A percentile compares a stretch with the other conserved stretches of the same genome.
Conservation (phyloP, 345 rosid genomes). For the Ceriops tagal region DNA sequence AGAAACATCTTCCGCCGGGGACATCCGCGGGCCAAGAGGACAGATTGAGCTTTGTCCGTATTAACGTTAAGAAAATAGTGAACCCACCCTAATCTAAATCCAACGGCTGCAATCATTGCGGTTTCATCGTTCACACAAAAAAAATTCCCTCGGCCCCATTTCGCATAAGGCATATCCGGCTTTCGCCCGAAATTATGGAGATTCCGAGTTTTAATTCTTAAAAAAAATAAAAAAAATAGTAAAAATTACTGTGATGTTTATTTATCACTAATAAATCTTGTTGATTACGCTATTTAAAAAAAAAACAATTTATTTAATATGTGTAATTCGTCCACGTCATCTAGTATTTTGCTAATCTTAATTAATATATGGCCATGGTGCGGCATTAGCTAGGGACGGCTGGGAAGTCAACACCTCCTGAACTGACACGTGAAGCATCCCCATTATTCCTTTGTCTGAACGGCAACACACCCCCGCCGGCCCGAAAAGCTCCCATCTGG, state of each 20-base stretch:
- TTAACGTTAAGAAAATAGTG: background rate
- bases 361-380: no score
- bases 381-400: background rate
- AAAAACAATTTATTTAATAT: no score
- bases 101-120: constrained; percentile 30
- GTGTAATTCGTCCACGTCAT: no score
- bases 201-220: no score
- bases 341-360: no score
- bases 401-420: background rate
- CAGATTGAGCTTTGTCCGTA: background rate
- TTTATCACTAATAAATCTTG: background rate
- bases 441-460: background rate
- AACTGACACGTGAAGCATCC: constrained; percentile 7
- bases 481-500: no score
- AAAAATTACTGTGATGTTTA: background rate
- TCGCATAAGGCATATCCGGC: background rate
- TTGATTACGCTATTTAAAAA: background rate
- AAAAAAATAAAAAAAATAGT: no score
- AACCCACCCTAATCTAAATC: constrained; percentile 14
- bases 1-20: constrained; percentile 3
- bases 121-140: constrained; percentile 10
- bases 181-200: background rate
- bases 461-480: no score
- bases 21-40: constrained; percentile 27
- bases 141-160: constrained; percentile 21